Evolutionary conservation across 306 rosid species (phyloP).

Genomic region (Chamaecrista fasciculata): DNA sequence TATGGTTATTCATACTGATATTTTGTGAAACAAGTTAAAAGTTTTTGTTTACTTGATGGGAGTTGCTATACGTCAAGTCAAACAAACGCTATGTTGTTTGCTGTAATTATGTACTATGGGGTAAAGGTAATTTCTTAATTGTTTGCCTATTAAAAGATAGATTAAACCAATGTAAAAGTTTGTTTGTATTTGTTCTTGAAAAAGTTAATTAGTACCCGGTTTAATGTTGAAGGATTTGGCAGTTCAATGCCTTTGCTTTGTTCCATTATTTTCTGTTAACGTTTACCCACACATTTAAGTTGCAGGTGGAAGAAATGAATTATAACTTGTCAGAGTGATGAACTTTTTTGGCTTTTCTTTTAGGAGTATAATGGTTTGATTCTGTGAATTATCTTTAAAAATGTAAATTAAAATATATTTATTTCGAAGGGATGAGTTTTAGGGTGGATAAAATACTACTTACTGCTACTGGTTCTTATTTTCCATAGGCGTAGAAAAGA

Average conservation of each 20-base stretch:
- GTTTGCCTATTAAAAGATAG: neutral
- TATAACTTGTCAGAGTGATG: neutral
- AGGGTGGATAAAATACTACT: neutral
- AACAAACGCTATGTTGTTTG: neutral
- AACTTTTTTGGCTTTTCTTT: neutral
- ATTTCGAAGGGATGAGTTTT: neutral
- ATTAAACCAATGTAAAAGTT: neutral
- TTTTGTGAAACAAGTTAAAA: too few relatives aligned
- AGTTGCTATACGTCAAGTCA: neutral
- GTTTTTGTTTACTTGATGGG: too few relatives aligned
- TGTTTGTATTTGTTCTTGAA: slow-evolving; percentile 7
- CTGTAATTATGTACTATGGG: neutral
- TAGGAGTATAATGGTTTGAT: neutral
- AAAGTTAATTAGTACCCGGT: neutral
- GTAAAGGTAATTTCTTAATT: neutral
- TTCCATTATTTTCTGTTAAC: neutral
- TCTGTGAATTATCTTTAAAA: neutral
- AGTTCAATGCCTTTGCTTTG: neutral
- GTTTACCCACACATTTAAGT: neutral
- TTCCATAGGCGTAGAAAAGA: neutral
- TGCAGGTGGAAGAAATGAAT: neutral
- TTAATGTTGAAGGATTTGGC: neutral
- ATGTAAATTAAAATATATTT: neutral
- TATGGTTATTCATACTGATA: too few relatives aligned
- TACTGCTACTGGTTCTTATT: neutral